Conservation (phyloP, 371 early-diverging fungal species). For the Mucor plumbeus region DNA sequence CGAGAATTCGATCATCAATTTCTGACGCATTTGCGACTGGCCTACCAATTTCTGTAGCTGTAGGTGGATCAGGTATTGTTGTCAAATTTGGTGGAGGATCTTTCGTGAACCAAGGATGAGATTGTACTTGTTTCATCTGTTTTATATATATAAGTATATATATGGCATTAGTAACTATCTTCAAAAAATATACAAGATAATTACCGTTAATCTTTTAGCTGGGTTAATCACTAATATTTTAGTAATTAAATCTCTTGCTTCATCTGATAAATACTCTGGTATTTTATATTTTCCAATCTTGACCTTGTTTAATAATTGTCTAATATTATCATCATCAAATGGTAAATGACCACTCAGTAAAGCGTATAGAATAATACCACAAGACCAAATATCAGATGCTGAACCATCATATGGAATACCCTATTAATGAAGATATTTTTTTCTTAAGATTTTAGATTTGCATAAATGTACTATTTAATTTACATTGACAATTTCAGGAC, state of each 20-base stretch:
- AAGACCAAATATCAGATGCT: slow-evolving; percentile 91
- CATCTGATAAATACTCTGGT: slow-evolving; percentile 67
- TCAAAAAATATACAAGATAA: not conserved
- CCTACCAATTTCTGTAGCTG: slow-evolving; percentile 42
- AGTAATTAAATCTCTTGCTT: slow-evolving; percentile 65
- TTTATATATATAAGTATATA: too few relatives aligned
- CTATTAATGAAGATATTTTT: slow-evolving; percentile 19
- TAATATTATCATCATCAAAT: slow-evolving; percentile 93
- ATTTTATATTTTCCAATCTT: slow-evolving; percentile 58
- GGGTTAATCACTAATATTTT: slow-evolving; percentile 51
- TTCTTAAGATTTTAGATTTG: too few relatives aligned
- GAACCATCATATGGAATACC: slow-evolving; percentile 87
- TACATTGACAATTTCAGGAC: slow-evolving; percentile 90
- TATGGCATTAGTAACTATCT: slow-evolving; percentile 4
- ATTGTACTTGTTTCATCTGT: slow-evolving; percentile 49
- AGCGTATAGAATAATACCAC: slow-evolving; percentile 92
- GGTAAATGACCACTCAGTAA: slow-evolving; percentile 89
- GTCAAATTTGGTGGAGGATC: slow-evolving; percentile 39
- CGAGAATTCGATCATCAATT: slow-evolving; percentile 53
- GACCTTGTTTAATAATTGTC: slow-evolving; percentile 75
- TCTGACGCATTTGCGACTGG: slow-evolving; percentile 39
- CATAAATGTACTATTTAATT: not conserved
- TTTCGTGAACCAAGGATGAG: slow-evolving; percentile 51
- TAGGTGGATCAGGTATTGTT: slow-evolving; percentile 49
- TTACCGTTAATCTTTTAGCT: slow-evolving; percentile 50